Conservation (phyloP, 108 stramenopile species). For the Nitzschia sp. region DNA sequence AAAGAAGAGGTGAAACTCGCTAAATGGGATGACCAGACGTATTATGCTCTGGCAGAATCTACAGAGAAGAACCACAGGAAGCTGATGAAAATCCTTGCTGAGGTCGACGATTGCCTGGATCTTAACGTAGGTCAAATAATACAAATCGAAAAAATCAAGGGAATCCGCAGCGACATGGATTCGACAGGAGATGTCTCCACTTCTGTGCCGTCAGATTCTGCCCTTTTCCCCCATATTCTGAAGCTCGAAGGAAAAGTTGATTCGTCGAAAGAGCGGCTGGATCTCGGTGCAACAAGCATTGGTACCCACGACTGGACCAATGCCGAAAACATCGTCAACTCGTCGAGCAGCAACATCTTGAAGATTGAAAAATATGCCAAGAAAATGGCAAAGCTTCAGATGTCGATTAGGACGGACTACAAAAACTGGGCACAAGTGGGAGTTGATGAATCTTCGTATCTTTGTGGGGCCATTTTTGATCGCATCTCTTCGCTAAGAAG, state of each 20-base stretch:
- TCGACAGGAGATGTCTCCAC: conserved; percentile 27
- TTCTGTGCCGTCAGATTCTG: conserved; percentile 24
- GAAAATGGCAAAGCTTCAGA: conserved; percentile 48
- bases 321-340: not conserved
- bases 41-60: conserved; percentile 92
- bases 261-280: conserved; percentile 1
- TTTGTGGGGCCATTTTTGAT: conserved; percentile 79
- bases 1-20: conserved; percentile 93
- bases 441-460: conserved; percentile 43
- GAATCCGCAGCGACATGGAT: conserved; percentile 38
- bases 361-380: conserved; percentile 48
- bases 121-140: conserved; percentile 60
- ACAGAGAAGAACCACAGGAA: conserved; percentile 91
- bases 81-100: conserved; percentile 75
- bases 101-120: conserved; percentile 81
- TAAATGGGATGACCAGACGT: conserved; percentile 99
- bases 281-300: not conserved
- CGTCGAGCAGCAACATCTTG: not conserved
- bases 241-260: not conserved
- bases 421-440: conserved; percentile 40
- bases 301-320: conserved; percentile 11
- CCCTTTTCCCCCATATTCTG: conserved; percentile 42
- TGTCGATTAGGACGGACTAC: not conserved
- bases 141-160: conserved; percentile 62
- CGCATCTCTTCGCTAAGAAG: conserved; percentile 78